These are phyloP conservation scores for Coemansia sp. DNA, from an alignment of 192 early-diverging fungal species.

Conservation along the genomic window DNA sequence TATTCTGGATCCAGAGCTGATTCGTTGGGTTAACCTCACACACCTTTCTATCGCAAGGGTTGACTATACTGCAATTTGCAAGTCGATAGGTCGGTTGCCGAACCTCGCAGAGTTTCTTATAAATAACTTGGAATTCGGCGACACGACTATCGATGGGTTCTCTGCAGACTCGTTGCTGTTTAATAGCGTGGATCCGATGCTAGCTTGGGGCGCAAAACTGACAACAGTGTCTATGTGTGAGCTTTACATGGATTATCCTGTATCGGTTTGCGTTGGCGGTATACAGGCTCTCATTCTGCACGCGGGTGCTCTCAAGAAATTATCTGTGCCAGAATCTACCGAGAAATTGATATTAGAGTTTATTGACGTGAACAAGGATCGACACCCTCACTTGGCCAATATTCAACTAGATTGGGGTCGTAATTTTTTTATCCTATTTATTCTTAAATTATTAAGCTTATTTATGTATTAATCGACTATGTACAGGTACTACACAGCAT, in stretches of 20 bases:
- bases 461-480: no score
- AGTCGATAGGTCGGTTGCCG: not conserved
- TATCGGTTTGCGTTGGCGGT: not conserved
- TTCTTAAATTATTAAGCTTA: no score
- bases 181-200: not conserved
- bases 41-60: not conserved
- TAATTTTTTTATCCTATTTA: no score
- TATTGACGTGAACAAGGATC: not conserved
- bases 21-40: not conserved
- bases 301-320: not conserved
- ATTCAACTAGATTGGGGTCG: not conserved
- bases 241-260: not conserved
- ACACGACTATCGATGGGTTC: not conserved
- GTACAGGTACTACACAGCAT: no score
- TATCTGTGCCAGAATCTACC: not conserved
- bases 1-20: not conserved
- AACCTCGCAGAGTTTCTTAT: not conserved
- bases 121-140: not conserved
- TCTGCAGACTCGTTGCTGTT: not conserved
- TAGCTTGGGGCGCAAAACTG: not conserved
- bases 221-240: not conserved
- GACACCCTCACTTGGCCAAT: not conserved
- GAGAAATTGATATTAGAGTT: not conserved
- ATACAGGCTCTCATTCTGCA: not conserved
- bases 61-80: not conserved